Evolutionary conservation across 345 rosid genomes (phyloP), one percentile per base, ranked within the genome.

Genomic region (Dipteronia sinensis): DNA sequence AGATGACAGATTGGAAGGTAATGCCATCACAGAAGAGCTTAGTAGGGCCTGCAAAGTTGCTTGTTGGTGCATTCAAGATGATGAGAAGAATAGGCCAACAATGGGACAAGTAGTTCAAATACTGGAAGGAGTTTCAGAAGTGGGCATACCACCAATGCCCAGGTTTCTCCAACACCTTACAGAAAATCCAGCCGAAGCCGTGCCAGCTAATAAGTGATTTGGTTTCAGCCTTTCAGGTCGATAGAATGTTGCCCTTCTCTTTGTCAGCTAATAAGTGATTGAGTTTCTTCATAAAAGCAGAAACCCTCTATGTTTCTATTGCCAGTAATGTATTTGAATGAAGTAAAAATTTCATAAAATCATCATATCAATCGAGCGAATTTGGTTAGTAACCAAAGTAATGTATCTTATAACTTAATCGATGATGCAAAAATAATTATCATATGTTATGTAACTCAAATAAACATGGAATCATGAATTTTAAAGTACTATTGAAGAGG

Each of bases 31-130:
- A 10, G 77, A 76, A n/a, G 83, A 80, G 69, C 61, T 76, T 0
- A 31, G 6, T 1, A 65, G 77, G 58, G 73, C 63, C 6, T 47
- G 77, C 22, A 76, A 47, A 47, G 75, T 80, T 47, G 76, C 79
- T 61, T 75, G 76, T 22, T 80, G 79, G 82, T 80, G 82, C 69
- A 79, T 80, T 20, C 79, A 80, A 58, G 63, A 75, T n/a, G 61
- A 75, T 2, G 76, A 70, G 40, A 49, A 61, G 34, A 55, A 53
- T 23, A 71, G 76, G 68, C 79, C 83, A 12, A 67, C 40, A 15
- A 25, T 63, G 77, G 77, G 58, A n/a, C 69, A 63, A 46, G 69
- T 63, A 42, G 69, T 73, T 74, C 11, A 65, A 47, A 44, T 80
- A 34, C 69, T 76, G 10, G 69, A 73, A 49, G 72, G 72, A 22